phyloP scores from a whole-genome alignment of 495 filamentous ascomycete species.

The Neurospora sp. region DNA sequence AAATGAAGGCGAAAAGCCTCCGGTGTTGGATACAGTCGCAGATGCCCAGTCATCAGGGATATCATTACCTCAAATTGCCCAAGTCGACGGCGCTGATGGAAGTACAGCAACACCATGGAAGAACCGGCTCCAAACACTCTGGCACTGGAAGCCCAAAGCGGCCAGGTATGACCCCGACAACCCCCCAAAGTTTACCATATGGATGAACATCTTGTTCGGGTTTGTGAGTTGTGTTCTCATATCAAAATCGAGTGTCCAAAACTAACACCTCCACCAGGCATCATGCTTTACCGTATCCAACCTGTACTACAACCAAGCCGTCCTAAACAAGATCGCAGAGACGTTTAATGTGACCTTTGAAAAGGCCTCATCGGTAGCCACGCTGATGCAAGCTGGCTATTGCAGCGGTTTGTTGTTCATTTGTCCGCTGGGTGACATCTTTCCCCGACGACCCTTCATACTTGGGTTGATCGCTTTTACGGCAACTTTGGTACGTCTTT shows the following conservation, averaged over 20 bases:
- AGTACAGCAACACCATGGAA: neutral
- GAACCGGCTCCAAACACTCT: neutral
- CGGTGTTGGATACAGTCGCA: neutral
- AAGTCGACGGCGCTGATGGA: neutral
- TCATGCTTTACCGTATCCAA: slow-evolving; percentile 49
- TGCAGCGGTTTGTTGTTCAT: slow-evolving; percentile 63
- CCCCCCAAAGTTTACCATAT: slow-evolving; percentile 25
- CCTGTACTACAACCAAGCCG: slow-evolving; percentile 60
- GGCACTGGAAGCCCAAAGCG: slow-evolving; percentile 20
- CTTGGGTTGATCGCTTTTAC: slow-evolving; percentile 56
- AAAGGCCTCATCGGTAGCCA: slow-evolving; percentile 52
- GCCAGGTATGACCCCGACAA: slow-evolving; percentile 21
- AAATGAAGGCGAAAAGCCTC: neutral
- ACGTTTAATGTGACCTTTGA: slow-evolving; percentile 52
- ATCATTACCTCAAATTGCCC: neutral
- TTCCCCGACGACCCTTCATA: slow-evolving; percentile 60
- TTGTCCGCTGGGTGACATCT: slow-evolving; percentile 69
- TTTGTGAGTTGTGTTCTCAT: slow-evolving; percentile 13
- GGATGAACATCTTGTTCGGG: slow-evolving; percentile 22
- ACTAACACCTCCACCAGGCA: slow-evolving; percentile 7
- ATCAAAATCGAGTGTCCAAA: neutral
- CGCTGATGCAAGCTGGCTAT: slow-evolving; percentile 74
- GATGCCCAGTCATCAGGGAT: neutral
- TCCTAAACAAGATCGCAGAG: slow-evolving; percentile 52
- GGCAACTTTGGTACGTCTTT: slow-evolving; percentile 44